Evolutionary conservation across 208 protist species (phyloP), one percentile per base, ranked within the genome.

Genomic region (Polymyxa betae): DNA sequence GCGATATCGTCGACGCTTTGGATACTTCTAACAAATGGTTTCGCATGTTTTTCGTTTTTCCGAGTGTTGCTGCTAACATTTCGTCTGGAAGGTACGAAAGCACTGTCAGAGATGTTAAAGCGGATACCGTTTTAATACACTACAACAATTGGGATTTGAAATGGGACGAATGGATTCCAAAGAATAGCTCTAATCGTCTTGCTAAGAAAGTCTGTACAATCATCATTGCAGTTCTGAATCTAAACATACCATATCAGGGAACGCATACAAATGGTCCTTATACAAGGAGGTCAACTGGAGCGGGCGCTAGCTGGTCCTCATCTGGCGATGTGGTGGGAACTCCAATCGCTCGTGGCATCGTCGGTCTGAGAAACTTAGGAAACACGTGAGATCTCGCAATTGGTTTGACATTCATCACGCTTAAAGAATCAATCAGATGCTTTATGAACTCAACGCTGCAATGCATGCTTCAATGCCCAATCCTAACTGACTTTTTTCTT

Each of bases 391-490:
- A n/a, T n/a, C n/a, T n/a, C n/a, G n/a, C n/a, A n/a, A n/a, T n/a
- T n/a, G n/a, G n/a, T n/a, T n/a, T n/a, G n/a, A n/a, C n/a, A n/a
- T n/a, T n/a, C n/a, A n/a, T n/a, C n/a, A n/a, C n/a, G n/a, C n/a
- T n/a, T n/a, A n/a, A 0, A n/a, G n/a, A n/a, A n/a, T n/a, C n/a
- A n/a, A n/a, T n/a, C n/a, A n/a, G n/a, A n/a, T 99, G 98, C 92
- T 99, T 98, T 95, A 97, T 99, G 92, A 99, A 98, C 94, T 92
- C 95, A 0, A 97, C 96, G 16, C 91, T 98, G 64, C 98, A 99
- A 94, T 95, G 98, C 40, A 93, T 99, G 24, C 93, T 91, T 44
- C 96, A 98, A 93, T 97, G 96, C 68, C 91, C 89, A 5, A 88
- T 88, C 29, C 95, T 99, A 38, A 94, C 95, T 0, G 0, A 44